These are phyloP conservation scores for Zangia roseola DNA, from an alignment of 768 basidiomycete genomes.

Conservation along the genomic window DNA sequence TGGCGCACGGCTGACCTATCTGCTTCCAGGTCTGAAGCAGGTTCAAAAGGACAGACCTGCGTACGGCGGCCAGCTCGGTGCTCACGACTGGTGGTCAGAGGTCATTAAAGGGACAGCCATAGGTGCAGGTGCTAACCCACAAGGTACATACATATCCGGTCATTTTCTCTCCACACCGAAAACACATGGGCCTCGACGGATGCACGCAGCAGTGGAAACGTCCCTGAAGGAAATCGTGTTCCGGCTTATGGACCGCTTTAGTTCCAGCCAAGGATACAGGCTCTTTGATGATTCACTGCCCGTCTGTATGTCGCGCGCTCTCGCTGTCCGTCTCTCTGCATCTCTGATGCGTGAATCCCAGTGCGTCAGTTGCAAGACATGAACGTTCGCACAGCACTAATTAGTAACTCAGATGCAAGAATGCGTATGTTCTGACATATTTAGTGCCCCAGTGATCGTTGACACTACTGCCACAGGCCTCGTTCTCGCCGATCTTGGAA, in stretches of 20 bases:
- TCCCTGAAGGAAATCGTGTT: slow-evolving; percentile 58
- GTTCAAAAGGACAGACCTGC: slow-evolving; percentile 59
- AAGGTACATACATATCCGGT: slow-evolving; percentile 42
- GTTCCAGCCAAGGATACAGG: slow-evolving; percentile 67
- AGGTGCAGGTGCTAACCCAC: slow-evolving; percentile 66
- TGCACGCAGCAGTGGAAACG: slow-evolving; percentile 48
- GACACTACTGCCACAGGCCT: slow-evolving; percentile 31
- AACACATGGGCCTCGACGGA: slow-evolving; percentile 19
- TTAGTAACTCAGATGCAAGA: slow-evolving; percentile 73
- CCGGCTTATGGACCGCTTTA: slow-evolving; percentile 63
- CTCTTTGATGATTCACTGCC: slow-evolving; percentile 53
- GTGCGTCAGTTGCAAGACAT: slow-evolving; percentile 47
- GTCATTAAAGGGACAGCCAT: slow-evolving; percentile 74
- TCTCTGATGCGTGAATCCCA: slow-evolving; percentile 22
- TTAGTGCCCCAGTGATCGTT: background rate
- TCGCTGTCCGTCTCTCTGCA: background rate
- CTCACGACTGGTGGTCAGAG: slow-evolving; percentile 71
- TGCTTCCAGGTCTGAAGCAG: slow-evolving; percentile 42
- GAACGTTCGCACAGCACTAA: slow-evolving; percentile 51
- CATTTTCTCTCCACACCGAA: slow-evolving; percentile 15
- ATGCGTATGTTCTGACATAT: slow-evolving; percentile 50
- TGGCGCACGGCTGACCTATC: slow-evolving; percentile 1
- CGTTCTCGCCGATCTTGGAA: slow-evolving; percentile 59
- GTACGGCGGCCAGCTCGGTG: slow-evolving; percentile 47
- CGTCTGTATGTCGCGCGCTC: slow-evolving; percentile 37